Evolutionary conservation across 1,139 yeast species (phyloP).

Genomic region (Dujonia santamariae): DNA sequence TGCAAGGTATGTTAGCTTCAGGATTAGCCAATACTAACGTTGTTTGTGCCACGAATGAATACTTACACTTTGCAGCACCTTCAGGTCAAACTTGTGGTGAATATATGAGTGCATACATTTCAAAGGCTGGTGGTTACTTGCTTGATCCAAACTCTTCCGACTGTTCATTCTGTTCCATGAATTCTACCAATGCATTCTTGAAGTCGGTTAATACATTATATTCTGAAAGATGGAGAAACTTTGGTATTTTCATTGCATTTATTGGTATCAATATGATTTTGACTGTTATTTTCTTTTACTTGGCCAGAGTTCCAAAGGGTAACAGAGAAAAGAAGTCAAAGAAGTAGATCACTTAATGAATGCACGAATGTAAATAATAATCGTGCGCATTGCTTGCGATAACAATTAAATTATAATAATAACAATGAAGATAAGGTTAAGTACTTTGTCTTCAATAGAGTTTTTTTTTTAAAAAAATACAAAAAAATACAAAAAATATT

Average conservation of each 20-base stretch:
- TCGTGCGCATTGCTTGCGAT: too few relatives aligned
- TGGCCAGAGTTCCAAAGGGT: conserved; percentile 31
- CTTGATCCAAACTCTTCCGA: conserved; percentile 12
- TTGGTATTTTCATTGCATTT: conserved; percentile 18
- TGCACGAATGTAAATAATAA: too few relatives aligned
- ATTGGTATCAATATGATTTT: conserved; percentile 19
- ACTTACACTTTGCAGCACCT: conserved; percentile 42
- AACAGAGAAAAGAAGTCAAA: conserved; percentile 23
- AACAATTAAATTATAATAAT: too few relatives aligned
- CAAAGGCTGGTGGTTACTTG: conserved; percentile 24
- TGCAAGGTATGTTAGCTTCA: conserved; percentile 52
- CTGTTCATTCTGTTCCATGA: conserved; percentile 21
- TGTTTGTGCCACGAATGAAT: conserved; percentile 46
- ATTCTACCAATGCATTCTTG: conserved; percentile 20
- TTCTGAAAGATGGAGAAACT: conserved; percentile 18
- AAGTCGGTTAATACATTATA: conserved; percentile 14
- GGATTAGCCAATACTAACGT: conserved; percentile 25
- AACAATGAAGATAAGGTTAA: too few relatives aligned
- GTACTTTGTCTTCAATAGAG: too few relatives aligned
- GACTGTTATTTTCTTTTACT: conserved; percentile 22
- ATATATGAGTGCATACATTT: conserved; percentile 20
- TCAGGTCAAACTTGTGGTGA: conserved; percentile 30
- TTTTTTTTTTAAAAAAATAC: too few relatives aligned
- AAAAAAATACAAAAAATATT: too few relatives aligned
- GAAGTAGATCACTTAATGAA: too few relatives aligned